Conservation (phyloP, 768 basidiomycete genomes). For the Roridomyces roridus region DNA sequence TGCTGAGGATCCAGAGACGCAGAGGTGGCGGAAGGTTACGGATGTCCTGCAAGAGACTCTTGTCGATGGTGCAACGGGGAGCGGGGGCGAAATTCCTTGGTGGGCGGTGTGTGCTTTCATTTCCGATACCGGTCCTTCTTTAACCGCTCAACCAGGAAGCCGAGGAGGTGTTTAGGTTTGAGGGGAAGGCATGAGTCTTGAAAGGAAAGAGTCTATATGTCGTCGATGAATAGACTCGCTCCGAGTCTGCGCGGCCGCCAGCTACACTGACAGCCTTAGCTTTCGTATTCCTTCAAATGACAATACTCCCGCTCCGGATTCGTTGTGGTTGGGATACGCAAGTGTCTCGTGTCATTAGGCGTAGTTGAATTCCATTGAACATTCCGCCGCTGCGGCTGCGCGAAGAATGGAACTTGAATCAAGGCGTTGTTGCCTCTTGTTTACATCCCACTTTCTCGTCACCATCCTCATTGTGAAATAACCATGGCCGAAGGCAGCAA, state of each 20-base stretch:
- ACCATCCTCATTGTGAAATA: slow-evolving; percentile 11
- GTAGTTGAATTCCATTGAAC: no score
- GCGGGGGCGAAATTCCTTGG: slow-evolving; percentile 74
- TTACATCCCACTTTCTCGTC: background rate
- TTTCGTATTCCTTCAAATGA: no score
- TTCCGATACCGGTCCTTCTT: background rate
- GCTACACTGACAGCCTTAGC: no score
- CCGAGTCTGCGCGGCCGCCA: no score
- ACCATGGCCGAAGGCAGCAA: slow-evolving; percentile 91
- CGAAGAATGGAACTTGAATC: no score
- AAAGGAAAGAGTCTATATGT: no score
- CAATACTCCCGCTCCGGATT: no score
- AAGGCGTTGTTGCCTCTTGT: no score
- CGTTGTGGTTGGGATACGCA: no score
- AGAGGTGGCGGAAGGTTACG: slow-evolving; percentile 78
- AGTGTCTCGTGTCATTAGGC: no score
- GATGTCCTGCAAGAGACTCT: slow-evolving; percentile 83
- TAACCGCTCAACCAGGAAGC: slow-evolving; percentile 39
- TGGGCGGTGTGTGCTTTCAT: slow-evolving; percentile 53
- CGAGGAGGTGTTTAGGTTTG: slow-evolving; percentile 78
- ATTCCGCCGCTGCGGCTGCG: no score
- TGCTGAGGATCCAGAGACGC: slow-evolving; percentile 71
- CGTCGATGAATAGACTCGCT: no score
- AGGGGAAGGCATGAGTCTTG: slow-evolving; percentile 38
- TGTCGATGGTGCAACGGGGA: slow-evolving; percentile 71